Evolutionary conservation across 306 rosid species (phyloP), one percentile per base, ranked within the genome.

Genomic region (Glycyrrhiza uralensis): DNA sequence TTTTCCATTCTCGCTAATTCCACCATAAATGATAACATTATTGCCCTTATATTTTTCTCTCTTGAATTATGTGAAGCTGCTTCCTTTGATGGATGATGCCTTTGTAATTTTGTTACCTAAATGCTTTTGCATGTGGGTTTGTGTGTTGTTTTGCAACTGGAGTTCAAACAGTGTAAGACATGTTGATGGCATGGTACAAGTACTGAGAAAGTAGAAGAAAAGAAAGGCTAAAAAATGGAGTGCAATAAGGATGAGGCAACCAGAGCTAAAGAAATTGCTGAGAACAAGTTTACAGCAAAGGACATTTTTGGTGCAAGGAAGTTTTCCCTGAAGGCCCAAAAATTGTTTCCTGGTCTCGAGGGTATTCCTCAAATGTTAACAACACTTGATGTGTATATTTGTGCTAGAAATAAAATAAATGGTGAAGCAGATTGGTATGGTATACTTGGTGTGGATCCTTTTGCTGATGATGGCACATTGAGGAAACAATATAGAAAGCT

Each of bases 341-440:
- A 57, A 66, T 72, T 92, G 68, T 92, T 67, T 79, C 96, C 97
- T 0, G 87, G 78, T 15, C 88, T 89, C n/a, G 92, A 85, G 29
- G 96, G 94, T 41, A 76, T 89, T 65, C 77, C 90, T 36, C 97
- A 89, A 42, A 77, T 89, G 86, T 3, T 89, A 75, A 79, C 96
- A 30, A 86, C 92, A 0, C 82, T 92, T 6, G 89, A 89, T 70
- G 94, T 92, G 19, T 74, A 86, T 76, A 35, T 83, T 39, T 70
- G 90, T 51, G 85, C 93, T 0, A 87, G 81, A 75, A 87, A 63
- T 42, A 86, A 73, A 71, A 69, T 80, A 44, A 66, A 80, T 47
- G 94, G 94, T 42, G 96, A 89, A 72, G 70, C 83, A 7, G 94
- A 92, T 80, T 89, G 92, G 96, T 89, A 92, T 26, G 90, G 88